Percentiles rank a stretch among this genome's conserved stretches.
phyloP scores from a whole-genome alignment of 1,139 yeast species.

The Yamadazyma epiphylla region DNA sequence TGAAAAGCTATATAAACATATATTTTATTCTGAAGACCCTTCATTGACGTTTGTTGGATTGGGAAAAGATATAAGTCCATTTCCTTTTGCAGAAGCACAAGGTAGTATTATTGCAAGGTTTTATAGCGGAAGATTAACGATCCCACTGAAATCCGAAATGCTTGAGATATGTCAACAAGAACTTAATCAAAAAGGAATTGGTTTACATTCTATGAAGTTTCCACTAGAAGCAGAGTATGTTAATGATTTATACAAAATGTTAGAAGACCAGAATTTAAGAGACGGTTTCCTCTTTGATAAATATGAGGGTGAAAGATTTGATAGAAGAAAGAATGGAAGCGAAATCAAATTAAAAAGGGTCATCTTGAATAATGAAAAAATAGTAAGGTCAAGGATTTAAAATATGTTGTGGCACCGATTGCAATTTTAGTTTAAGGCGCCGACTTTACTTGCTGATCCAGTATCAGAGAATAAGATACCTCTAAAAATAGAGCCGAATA shows the following conservation, averaged over 20 bases:
- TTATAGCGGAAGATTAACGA: conserved; percentile 32
- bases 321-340: conserved; percentile 4
- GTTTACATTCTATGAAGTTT: conserved; percentile 25
- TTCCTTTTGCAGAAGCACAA: conserved; percentile 47
- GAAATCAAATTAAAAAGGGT: conserved; percentile 8
- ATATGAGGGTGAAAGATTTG: conserved; percentile 10
- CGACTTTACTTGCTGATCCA: no score
- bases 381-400: conserved; percentile 1
- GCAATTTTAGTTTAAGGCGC: no score
- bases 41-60: conserved; percentile 37
- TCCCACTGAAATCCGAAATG: conserved; percentile 36
- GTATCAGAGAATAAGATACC: no score
- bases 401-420: no score
- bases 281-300: conserved; percentile 8
- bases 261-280: conserved; percentile 1
- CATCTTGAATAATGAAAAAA: conserved; percentile 3
- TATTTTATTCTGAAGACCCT: conserved; percentile 44
- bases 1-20: conserved; percentile 34
- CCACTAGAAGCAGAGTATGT: conserved; percentile 29
- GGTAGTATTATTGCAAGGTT: conserved; percentile 41
- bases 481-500: no score
- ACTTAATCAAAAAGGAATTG: conserved; percentile 19
- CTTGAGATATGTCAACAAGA: conserved; percentile 15
- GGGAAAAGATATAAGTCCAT: conserved; percentile 40
- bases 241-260: conserved; percentile 3